Evolutionary conservation across 2,329 filamentous ascomycete species (phyloP).

Genomic region (Bipolaris victoriae): DNA sequence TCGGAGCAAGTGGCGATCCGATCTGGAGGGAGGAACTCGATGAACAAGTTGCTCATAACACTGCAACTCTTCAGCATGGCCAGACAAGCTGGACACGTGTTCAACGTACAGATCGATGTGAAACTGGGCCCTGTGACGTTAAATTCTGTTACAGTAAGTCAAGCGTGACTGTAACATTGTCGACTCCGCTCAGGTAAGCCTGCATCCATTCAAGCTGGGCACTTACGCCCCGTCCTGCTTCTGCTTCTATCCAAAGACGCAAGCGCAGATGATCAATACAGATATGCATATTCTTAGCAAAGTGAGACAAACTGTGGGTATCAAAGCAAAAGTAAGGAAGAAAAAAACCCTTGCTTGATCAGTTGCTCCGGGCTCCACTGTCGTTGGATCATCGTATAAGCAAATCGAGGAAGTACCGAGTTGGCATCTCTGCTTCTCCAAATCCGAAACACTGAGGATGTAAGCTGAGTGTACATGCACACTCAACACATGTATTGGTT

Average conservation of each 20-base stretch:
- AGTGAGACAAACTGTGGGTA: neutral
- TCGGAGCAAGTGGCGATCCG: neutral
- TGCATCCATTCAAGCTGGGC: neutral
- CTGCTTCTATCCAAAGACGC: neutral
- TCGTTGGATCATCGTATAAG: neutral
- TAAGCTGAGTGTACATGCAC: constrained; percentile 2
- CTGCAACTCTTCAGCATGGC: neutral
- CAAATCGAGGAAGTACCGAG: neutral
- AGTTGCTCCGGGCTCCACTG: neutral
- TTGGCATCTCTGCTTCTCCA: neutral
- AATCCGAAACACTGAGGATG: neutral
- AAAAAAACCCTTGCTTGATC: neutral
- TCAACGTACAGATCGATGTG: neutral
- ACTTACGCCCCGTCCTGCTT: neutral
- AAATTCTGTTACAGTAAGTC: neutral
- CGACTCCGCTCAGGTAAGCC: neutral
- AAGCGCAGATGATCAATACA: neutral
- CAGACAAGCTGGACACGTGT: neutral
- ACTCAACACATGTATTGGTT: neutral
- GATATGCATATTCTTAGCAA: neutral
- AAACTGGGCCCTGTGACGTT: neutral
- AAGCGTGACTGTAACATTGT: constrained; percentile 5
- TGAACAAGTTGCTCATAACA: neutral
- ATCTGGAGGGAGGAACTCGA: neutral
- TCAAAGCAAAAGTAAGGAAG: neutral